Percentiles rank a stretch among this genome's conserved stretches.
Evolutionary conservation across 805 yeast species (phyloP).

Genomic region (Candida odintsovae): DNA sequence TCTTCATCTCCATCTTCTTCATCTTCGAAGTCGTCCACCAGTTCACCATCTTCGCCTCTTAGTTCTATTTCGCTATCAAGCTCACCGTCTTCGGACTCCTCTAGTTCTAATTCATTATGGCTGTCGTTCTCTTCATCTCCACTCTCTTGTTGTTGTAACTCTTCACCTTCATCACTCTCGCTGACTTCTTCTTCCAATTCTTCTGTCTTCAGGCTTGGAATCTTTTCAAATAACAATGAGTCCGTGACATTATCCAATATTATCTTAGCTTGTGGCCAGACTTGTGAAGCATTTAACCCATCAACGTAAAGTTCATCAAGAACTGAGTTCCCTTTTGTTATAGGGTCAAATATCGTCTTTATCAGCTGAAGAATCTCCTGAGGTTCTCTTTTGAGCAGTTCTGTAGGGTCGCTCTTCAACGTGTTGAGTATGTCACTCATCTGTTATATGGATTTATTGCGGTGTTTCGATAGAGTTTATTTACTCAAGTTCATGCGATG

Average conservation of each 20-base stretch:
- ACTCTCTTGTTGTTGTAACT: slow-evolving; percentile 8
- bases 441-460: no score
- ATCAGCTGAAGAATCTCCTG: slow-evolving; percentile 13
- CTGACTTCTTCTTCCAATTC: slow-evolving; percentile 15
- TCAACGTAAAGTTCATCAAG: slow-evolving; percentile 79
- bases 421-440: slow-evolving; percentile 7
- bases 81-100: slow-evolving; percentile 1
- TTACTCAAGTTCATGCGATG: slow-evolving; percentile 1
- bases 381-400: slow-evolving; percentile 1
- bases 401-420: slow-evolving; percentile 8
- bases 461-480: neutral
- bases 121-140: neutral
- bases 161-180: slow-evolving; percentile 16
- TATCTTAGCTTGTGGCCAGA: slow-evolving; percentile 89
- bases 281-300: slow-evolving; percentile 85
- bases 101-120: neutral
- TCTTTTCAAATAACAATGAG: slow-evolving; percentile 47
- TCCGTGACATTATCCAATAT: slow-evolving; percentile 76
- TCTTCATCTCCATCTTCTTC: slow-evolving; percentile 11
- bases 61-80: slow-evolving; percentile 9
- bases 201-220: slow-evolving; percentile 41
- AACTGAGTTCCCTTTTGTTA: slow-evolving; percentile 36
- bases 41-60: slow-evolving; percentile 11
- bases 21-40: slow-evolving; percentile 21
- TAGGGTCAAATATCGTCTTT: slow-evolving; percentile 22